Base-by-base conservation (phyloP, 441 rosid genomes). In the Mallotus repandus region DNA sequence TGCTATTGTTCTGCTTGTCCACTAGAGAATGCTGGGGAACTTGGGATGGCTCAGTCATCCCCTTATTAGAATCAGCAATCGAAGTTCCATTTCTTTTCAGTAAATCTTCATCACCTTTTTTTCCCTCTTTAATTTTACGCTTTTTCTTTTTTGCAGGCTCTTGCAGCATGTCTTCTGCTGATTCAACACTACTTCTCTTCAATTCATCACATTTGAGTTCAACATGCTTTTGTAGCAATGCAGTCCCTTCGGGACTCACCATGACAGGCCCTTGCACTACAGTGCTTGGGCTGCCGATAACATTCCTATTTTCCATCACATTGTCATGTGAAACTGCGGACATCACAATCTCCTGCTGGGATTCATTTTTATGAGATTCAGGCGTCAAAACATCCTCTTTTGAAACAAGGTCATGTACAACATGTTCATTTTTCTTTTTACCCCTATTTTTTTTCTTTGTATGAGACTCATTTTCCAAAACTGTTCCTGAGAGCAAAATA, bases 101-200 rank as follows among this genome's bases (percentile, higher is more conserved):
- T 19, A 58, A 48, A 73, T 50, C 53, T 55, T 67, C 74, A 66
- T 45, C 66, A 52, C 69, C 80, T 21, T 74, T 66, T 21, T 66
- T 69, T 56, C 10, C 59, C 65, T 64, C 70, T 46, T 68, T 9
- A 16, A 46, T 58, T 76, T 71, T 78, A 21, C 52, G 74, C 63
- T 70, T 78, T 73, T 74, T 82, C 78, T 76, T 82, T 16, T 73
- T 75, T 38, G 70, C 29, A 69, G 68, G 74, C 71, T 69, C 58
- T 50, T 65, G 66, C 21, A 68, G 71, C 73, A 66, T n/a, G 54
- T 77, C 79, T 62, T 77, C 76, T 45, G 67, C 11, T 48, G 69
- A 72, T 46, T 38, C 18, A 13, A 53, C 55, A 54, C 54, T 19
- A 63, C 32, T 66, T 32, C 70, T 68, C 71, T 48, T 63, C 25